phyloP scores from a whole-genome alignment of 116 monocot genomes.

The Phalaenopsis hybrid region DNA sequence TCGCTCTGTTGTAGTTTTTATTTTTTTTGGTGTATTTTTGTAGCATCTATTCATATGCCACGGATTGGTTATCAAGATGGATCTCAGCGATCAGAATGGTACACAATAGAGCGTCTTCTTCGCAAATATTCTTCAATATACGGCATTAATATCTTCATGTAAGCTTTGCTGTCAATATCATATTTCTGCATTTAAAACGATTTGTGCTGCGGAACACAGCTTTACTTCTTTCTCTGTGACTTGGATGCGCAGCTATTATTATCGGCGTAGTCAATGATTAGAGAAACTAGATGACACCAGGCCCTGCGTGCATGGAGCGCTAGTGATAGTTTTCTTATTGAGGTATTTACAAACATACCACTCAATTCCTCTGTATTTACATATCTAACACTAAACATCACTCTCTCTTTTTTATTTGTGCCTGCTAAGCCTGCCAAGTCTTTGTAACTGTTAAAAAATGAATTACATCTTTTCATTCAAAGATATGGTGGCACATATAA shows the following conservation, averaged over 20 bases:
- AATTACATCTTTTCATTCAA: too few species aligned
- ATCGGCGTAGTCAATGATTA: not conserved
- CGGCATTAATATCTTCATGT: slow-evolving; percentile 77
- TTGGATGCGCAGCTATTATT: not conserved
- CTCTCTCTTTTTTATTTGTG: too few species aligned
- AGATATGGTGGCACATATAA: too few species aligned
- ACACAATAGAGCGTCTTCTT: slow-evolving; percentile 78
- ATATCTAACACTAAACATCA: too few species aligned
- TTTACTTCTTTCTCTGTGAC: not conserved
- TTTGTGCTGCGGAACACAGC: not conserved
- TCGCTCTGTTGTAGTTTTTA: too few species aligned
- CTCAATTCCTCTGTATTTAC: too few species aligned
- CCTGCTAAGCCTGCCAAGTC: too few species aligned
- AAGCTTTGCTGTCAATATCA: slow-evolving; percentile 11
- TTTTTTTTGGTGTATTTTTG: not conserved
- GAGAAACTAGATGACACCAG: not conserved
- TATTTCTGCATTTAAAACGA: not conserved
- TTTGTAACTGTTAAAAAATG: too few species aligned
- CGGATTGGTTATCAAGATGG: slow-evolving; percentile 83
- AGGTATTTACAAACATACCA: too few species aligned
- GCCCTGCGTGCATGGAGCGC: too few species aligned
- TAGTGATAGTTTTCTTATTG: too few species aligned
- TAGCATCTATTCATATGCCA: slow-evolving; percentile 90
- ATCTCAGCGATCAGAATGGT: slow-evolving; percentile 79
- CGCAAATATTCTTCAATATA: slow-evolving; percentile 69